Percentiles rank a stretch among this genome's conserved stretches.
These are phyloP conservation scores for Sarocladium strictum DNA, from an alignment of 2,329 filamentous ascomycete genomes.

Conservation along the genomic window DNA sequence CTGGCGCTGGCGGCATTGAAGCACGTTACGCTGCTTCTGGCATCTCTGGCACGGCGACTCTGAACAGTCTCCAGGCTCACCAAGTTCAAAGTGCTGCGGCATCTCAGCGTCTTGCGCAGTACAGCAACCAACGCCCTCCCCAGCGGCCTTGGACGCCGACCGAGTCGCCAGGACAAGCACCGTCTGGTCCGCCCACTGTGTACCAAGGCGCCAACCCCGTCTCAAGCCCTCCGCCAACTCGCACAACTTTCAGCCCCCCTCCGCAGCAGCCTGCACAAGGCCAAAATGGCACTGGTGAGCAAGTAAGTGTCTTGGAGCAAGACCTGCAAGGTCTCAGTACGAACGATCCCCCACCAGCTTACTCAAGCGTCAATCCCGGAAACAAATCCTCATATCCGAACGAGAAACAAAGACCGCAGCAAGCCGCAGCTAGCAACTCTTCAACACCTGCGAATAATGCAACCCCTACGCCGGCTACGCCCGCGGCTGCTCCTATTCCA, in stretches of 20 bases:
- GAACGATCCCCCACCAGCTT: slow-evolving; percentile 89
- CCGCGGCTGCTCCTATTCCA: slow-evolving; percentile 18
- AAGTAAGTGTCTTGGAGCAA: slow-evolving; percentile 71
- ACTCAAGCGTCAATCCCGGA: slow-evolving; percentile 66
- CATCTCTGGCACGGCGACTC: slow-evolving; percentile 77
- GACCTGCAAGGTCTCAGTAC: slow-evolving; percentile 79
- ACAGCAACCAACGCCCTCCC: slow-evolving; percentile 42
- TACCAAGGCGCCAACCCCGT: slow-evolving; percentile 82
- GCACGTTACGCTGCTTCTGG: slow-evolving; percentile 86
- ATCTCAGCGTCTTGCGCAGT: slow-evolving; percentile 74
- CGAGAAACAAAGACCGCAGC: slow-evolving; percentile 63
- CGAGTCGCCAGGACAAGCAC: slow-evolving; percentile 77
- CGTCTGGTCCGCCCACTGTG: slow-evolving; percentile 83
- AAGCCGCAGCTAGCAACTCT: slow-evolving; percentile 17
- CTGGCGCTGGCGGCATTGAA: slow-evolving; percentile 65
- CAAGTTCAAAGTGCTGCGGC: slow-evolving; percentile 69
- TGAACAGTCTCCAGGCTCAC: slow-evolving; percentile 63
- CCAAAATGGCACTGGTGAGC: slow-evolving; percentile 33
- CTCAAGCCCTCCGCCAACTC: slow-evolving; percentile 39
- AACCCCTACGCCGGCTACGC: slow-evolving; percentile 16
- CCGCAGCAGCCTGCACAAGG: slow-evolving; percentile 30
- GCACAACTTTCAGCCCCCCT: slow-evolving; percentile 35
- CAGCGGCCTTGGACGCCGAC: slow-evolving; percentile 87
- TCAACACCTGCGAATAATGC: slow-evolving; percentile 25
- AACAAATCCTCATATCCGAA: slow-evolving; percentile 60